Conservation (phyloP, 1,284 basidiomycete genomes). For the Ceratobasidium theobromae region DNA sequence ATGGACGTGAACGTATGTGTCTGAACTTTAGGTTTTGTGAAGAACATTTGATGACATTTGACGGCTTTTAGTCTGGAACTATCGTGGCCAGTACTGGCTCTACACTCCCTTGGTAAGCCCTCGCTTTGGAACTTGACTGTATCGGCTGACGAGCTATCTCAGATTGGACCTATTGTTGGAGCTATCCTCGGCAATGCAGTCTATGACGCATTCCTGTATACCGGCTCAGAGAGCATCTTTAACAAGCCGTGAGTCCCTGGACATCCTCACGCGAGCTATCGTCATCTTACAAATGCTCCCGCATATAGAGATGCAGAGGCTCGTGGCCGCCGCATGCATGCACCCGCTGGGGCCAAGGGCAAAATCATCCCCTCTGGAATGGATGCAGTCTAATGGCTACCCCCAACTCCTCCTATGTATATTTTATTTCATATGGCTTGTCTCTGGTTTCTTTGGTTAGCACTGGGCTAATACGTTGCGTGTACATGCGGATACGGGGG, state of each 20-base stretch:
- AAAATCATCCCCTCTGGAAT: constrained; percentile 28
- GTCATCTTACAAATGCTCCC: background rate
- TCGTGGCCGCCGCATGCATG: constrained; percentile 4
- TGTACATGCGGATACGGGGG: background rate
- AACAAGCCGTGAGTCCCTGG: constrained; percentile 35
- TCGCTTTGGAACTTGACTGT: background rate
- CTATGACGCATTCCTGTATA: constrained; percentile 44
- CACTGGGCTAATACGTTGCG: no score
- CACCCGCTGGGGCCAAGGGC: constrained; percentile 21
- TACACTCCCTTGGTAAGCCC: constrained; percentile 62
- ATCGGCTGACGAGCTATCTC: constrained; percentile 7
- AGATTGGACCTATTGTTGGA: constrained; percentile 40
- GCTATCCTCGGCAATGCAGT: constrained; percentile 41
- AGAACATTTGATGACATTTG: constrained; percentile 32
- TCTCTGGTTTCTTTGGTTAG: background rate
- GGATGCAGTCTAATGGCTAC: constrained; percentile 12
- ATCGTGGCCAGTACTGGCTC: constrained; percentile 65
- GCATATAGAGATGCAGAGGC: constrained; percentile 17
- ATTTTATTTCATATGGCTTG: background rate
- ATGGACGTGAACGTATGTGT: constrained; percentile 48
- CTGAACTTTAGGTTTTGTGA: constrained; percentile 37
- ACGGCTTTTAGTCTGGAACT: constrained; percentile 24
- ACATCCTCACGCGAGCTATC: background rate
- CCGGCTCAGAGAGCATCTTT: constrained; percentile 42
- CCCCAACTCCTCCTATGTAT: background rate